A percentile compares a stretch with the other conserved stretches of the same genome.
These are phyloP conservation scores for Globisporangium uncinulatum DNA, from an alignment of 352 stramenopile genomes.

Conservation along the genomic window DNA sequence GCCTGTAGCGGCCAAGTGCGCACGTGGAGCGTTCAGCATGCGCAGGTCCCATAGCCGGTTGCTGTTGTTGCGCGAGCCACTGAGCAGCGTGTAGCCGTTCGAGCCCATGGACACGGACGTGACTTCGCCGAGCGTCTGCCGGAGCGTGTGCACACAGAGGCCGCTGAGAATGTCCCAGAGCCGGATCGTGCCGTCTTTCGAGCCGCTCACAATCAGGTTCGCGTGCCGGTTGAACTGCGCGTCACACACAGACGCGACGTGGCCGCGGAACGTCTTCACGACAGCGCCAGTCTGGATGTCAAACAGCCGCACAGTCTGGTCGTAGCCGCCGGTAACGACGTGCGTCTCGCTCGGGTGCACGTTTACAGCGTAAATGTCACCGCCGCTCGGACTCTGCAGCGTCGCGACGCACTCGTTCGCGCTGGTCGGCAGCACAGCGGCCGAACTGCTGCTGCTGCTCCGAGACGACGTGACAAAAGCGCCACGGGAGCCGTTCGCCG, in stretches of 20 bases:
- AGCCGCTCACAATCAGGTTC: constrained; percentile 83
- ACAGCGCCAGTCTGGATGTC: constrained; percentile 71
- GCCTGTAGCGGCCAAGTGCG: constrained; percentile 36
- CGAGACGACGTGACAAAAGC: constrained; percentile 16
- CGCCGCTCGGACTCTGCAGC: constrained; percentile 32
- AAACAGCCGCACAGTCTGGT: constrained; percentile 83
- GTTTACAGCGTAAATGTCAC: constrained; percentile 84
- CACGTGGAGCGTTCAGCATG: constrained; percentile 71
- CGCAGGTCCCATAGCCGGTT: constrained; percentile 87
- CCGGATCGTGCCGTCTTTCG: constrained; percentile 82
- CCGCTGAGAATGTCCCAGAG: constrained; percentile 87
- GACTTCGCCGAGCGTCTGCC: constrained; percentile 82
- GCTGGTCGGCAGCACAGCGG: constrained; percentile 17
- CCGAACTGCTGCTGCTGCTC: background rate
- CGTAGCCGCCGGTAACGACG: constrained; percentile 81
- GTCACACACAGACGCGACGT: constrained; percentile 80
- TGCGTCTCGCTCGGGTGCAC: constrained; percentile 84
- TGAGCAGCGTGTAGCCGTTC: constrained; percentile 77
- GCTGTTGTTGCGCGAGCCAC: constrained; percentile 83
- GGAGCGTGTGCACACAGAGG: constrained; percentile 80
- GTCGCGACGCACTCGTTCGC: constrained; percentile 48
- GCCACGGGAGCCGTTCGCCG: constrained; percentile 26
- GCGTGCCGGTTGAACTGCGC: constrained; percentile 85
- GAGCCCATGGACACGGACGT: constrained; percentile 81
- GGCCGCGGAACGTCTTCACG: constrained; percentile 73